Evolutionary conservation across 2,329 filamentous ascomycete genomes (phyloP).

Genomic region (Trichoderma koningii): DNA sequence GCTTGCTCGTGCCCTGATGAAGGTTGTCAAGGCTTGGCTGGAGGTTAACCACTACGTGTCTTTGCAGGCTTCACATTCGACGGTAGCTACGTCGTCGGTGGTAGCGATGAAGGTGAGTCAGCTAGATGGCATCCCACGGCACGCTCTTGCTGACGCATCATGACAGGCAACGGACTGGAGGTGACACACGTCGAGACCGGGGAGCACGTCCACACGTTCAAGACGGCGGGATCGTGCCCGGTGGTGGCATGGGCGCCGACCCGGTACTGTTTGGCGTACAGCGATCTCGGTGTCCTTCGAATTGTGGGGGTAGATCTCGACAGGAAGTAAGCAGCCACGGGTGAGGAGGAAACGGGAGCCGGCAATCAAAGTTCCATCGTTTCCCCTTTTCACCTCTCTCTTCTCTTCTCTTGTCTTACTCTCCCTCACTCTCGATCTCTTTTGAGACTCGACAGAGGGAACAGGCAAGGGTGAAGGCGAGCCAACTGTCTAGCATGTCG

Average conservation of each 20-base stretch:
- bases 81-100: slow-evolving; percentile 72
- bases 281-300: slow-evolving; percentile 67
- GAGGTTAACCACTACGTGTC: neutral
- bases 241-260: slow-evolving; percentile 77
- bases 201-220: slow-evolving; percentile 70
- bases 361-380: too few relatives aligned
- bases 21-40: neutral
- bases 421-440: neutral
- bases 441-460: neutral
- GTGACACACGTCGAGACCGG: slow-evolving; percentile 74
- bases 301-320: slow-evolving; percentile 64
- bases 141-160: slow-evolving; percentile 7
- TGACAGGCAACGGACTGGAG: slow-evolving; percentile 61
- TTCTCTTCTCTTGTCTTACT: neutral
- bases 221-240: slow-evolving; percentile 64
- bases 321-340: slow-evolving; percentile 37
- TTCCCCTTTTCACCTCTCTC: neutral
- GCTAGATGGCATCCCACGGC: neutral
- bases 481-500: neutral
- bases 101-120: slow-evolving; percentile 67
- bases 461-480: neutral
- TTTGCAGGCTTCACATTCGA: slow-evolving; percentile 73
- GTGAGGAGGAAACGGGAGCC: neutral
- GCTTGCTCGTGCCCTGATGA: neutral
- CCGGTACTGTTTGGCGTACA: slow-evolving; percentile 73